Conservation (phyloP, 179 eudicot species). For the Pouteria campechiana region DNA sequence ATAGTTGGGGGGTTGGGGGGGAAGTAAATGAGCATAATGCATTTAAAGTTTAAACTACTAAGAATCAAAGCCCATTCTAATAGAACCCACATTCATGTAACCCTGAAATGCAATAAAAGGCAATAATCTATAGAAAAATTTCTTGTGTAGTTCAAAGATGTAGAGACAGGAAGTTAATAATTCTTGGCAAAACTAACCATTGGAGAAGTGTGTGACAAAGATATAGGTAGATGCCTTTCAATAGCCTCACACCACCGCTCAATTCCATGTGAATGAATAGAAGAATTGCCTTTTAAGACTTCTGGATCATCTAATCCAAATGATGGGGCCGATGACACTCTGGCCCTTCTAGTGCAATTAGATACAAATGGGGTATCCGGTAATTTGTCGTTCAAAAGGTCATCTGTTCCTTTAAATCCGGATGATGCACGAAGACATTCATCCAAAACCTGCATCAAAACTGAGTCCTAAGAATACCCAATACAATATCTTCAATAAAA, state of each 20-base stretch:
- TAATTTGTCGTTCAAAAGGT: slow-evolving; percentile 54
- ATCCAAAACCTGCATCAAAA: slow-evolving; percentile 60
- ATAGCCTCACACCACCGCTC: slow-evolving; percentile 69
- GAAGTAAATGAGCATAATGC: too few relatives aligned
- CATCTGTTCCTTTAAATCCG: slow-evolving; percentile 96
- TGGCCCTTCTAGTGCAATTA: slow-evolving; percentile 61
- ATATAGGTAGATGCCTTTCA: slow-evolving; percentile 54
- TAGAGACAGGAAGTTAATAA: too few relatives aligned
- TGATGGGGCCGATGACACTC: slow-evolving; percentile 90
- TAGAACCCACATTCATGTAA: too few relatives aligned
- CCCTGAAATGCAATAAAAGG: too few relatives aligned
- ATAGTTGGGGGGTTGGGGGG: too few relatives aligned
- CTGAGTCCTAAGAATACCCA: too few relatives aligned
- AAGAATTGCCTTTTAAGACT: slow-evolving; percentile 18
- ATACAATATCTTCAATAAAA: too few relatives aligned
- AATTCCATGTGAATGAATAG: slow-evolving; percentile 30
- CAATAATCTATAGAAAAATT: too few relatives aligned
- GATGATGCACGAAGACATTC: slow-evolving; percentile 94
- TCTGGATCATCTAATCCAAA: slow-evolving; percentile 29
- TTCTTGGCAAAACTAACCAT: slow-evolving; percentile 85
- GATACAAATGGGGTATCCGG: slow-evolving; percentile 70
- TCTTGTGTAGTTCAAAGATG: too few relatives aligned
- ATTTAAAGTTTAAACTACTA: too few relatives aligned
- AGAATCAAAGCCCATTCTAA: too few relatives aligned
- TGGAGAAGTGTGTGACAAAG: slow-evolving; percentile 52